phyloP scores from a whole-genome alignment of 331 rosid genomes.

The Telfairia occidentalis region DNA sequence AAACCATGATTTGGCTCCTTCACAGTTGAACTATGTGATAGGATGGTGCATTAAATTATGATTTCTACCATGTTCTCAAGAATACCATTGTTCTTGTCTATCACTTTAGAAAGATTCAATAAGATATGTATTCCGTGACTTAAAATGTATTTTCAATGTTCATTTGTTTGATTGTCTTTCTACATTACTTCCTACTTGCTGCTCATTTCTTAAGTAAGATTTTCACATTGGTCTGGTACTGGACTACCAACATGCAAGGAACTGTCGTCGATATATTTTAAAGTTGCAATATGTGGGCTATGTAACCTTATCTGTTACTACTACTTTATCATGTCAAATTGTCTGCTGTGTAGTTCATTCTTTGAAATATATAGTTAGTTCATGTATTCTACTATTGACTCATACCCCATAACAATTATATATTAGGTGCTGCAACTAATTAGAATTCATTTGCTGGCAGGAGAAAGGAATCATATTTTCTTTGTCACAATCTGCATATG shows the following conservation, averaged over 20 bases:
- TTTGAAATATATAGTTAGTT: background rate
- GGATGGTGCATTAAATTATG: background rate
- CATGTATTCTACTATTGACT: background rate
- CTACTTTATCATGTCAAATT: background rate
- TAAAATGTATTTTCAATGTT: background rate
- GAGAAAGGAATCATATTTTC: conserved; percentile 69
- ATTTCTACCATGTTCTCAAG: background rate
- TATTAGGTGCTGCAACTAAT: background rate
- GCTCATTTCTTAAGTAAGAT: too few species aligned
- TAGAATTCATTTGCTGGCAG: conserved; percentile 37
- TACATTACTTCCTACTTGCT: too few species aligned
- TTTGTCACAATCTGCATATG: conserved; percentile 75
- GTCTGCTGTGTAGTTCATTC: background rate
- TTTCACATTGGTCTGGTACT: background rate
- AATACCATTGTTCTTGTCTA: background rate
- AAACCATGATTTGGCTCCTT: background rate
- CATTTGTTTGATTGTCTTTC: too few species aligned
- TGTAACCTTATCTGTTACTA: background rate
- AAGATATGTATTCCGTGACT: background rate
- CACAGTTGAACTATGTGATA: background rate
- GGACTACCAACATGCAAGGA: background rate
- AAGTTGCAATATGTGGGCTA: background rate
- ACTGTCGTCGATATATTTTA: background rate
- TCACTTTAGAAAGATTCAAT: background rate
- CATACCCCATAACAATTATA: background rate